These are phyloP conservation scores for Chlorella ohadii DNA, from an alignment of 139 green algal species.

Conservation along the genomic window DNA sequence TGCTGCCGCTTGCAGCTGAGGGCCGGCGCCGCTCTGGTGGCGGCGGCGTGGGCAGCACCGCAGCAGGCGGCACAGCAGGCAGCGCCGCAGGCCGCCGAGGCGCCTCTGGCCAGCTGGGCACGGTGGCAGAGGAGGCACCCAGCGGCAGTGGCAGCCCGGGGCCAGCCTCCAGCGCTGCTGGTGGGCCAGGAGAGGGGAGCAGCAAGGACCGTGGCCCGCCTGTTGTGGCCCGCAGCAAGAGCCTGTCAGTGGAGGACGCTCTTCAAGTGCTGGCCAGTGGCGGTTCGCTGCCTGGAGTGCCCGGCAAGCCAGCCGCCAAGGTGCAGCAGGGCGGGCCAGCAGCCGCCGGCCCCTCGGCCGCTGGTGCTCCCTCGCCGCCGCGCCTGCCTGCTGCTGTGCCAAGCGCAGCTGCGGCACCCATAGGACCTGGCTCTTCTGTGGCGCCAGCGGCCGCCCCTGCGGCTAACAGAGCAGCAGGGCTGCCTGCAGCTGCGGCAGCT, in stretches of 20 bases:
- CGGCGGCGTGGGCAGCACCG: neutral
- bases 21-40: neutral
- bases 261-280: neutral
- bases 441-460: neutral
- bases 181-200: neutral
- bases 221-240: neutral
- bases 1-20: neutral
- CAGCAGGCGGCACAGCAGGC: neutral
- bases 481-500: neutral
- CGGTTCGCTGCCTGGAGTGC: neutral
- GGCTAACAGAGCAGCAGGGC: neutral
- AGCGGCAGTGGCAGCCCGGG: neutral
- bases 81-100: neutral
- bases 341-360: neutral
- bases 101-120: too few relatives aligned
- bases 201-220: too few relatives aligned
- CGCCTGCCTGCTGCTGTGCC: neutral
- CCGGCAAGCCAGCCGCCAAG: neutral
- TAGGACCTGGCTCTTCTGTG: neutral
- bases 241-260: conserved; percentile 2
- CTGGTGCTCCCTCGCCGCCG: neutral
- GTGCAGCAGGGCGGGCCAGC: too few relatives aligned
- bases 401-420: neutral
- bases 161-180: neutral
- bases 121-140: neutral